Evolutionary conservation across 805 yeast genomes (phyloP), one percentile per base, ranked within the genome.

Genomic region (Ogataea methanolica): DNA sequence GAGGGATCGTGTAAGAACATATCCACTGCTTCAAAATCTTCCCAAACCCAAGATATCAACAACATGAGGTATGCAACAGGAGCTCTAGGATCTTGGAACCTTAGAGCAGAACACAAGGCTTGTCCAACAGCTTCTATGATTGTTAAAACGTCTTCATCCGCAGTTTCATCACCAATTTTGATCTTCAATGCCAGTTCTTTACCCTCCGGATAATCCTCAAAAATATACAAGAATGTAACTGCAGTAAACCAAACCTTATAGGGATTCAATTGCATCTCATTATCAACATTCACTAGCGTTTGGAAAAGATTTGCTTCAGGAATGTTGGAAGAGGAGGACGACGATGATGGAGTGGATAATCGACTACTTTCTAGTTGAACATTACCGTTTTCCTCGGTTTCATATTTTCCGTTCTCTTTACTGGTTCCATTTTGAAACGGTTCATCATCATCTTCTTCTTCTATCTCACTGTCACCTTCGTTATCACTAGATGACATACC

Each of bases 231-330:
- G 21, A 92, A 61, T 4, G 88, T 69, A 4, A 82, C 76, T 2
- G 86, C 71, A 0, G 96, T 80, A 66, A 92, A 91, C 94, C 96
- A 94, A 1, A 81, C 67, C 57, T 82, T 80, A 61, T 90, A 94
- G 0, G 99, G 97, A 55, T 94, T 92, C 33, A 91, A 66, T 45
- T 82, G 79, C 42, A 75, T 63, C 19, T 81, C 85, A 3, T 82
- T 79, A 53, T 91, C 92, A 57, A 86, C 88, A 53, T 86, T 92
- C 54, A 89, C 75, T 6, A 94, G 65, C 0, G 85, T 77, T 23
- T 80, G 70, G 48, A 94, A 82, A 1, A 94, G 66, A 61, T 89
- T 90, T 3, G 79, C 83, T 44, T 62, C 38, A 69, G 80, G 17
- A 62, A 61, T 14, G 55, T 58, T 37, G 74, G 21, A 67, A 6